Percentiles rank a stretch among this genome's conserved stretches.
phyloP scores from a whole-genome alignment of 2,329 filamentous ascomycete genomes.

The Ascochyta lentis region DNA sequence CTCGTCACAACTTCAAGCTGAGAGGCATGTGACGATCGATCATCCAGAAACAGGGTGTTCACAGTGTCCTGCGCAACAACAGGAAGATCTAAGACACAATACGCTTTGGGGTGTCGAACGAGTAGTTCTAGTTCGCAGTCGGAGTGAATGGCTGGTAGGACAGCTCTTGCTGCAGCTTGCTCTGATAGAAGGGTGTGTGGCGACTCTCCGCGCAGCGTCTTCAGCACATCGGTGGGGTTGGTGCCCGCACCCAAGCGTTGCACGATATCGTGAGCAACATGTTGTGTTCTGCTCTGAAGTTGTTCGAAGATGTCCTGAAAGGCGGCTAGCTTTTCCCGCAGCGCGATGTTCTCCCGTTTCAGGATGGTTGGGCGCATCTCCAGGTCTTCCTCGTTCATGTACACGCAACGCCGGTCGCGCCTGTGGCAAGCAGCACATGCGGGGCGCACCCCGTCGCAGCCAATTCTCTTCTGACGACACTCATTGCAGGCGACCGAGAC shows the following conservation, averaged over 20 bases:
- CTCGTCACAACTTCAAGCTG: slow-evolving; percentile 2
- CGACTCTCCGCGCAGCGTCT: slow-evolving; percentile 11
- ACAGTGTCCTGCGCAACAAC: slow-evolving; percentile 3
- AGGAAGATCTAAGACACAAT: slow-evolving; percentile 14
- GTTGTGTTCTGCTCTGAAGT: slow-evolving; percentile 11
- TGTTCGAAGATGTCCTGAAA: slow-evolving; percentile 15
- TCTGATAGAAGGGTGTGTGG: slow-evolving; percentile 8
- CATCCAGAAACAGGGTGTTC: slow-evolving; percentile 10
- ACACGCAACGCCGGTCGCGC: slow-evolving; percentile 16
- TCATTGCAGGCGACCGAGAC: slow-evolving; percentile 21
- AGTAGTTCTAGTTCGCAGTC: slow-evolving; percentile 20
- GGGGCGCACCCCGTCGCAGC: slow-evolving; percentile 18
- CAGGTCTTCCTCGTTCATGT: slow-evolving; percentile 17
- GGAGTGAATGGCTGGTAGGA: slow-evolving; percentile 17
- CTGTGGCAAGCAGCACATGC: slow-evolving; percentile 18
- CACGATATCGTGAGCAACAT: slow-evolving; percentile 14
- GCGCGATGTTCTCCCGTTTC: slow-evolving; percentile 17
- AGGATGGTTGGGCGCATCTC: slow-evolving; percentile 19
- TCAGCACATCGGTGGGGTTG: slow-evolving; percentile 14
- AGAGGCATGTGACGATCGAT: slow-evolving; percentile 1
- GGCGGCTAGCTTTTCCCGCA: slow-evolving; percentile 16
- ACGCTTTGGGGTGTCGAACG: slow-evolving; percentile 18
- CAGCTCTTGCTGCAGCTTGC: slow-evolving; percentile 15
- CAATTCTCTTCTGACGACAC: slow-evolving; percentile 19
- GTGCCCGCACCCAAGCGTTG: slow-evolving; percentile 14